Base-by-base conservation (phyloP, 306 rosid species). In the Astragalus membranaceus region DNA sequence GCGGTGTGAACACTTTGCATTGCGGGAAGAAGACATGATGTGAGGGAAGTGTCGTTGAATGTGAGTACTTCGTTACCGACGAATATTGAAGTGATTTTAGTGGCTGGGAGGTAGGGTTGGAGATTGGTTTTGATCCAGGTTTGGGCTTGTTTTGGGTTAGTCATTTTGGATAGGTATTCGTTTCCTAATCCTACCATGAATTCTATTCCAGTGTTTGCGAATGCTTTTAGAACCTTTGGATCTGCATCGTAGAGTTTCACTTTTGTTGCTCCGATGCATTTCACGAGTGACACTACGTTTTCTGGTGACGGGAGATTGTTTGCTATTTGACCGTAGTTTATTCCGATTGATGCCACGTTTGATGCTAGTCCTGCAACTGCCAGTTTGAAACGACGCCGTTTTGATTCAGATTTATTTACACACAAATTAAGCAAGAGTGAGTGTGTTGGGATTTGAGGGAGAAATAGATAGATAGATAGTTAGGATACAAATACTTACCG, bases 241-340 rank as follows among this genome's bases (percentile, higher is more conserved):
- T 92, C 91, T 12, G 97, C 91, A 78, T 95, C 97, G 85, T 95
- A 95, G 2, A 95, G 96, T 75, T 95, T 95, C 52, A 95, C 85
- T 39, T 86, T 95, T 0, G 99, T 76, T n/a, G 85, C 96, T 3
- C 99, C 99, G 53, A 91, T 78, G 47, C 91, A 83, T 43, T 88
- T 91, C 4, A 89, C 88, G 5, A 95, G 64, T 4, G 89, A 78
- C 39, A 86, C 83, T 2, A 83, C 99, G 5, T 80, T 75, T 5
- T 87, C 85, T 7, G 95, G 92, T 0, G 85, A n/a, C 0, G 97
- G 99, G 15, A 95, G 81, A 60, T 95, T 95, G 91, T 89, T 87
- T 0, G 89, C 97, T 10, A 95, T 91, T 79, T 91, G 99, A 10
- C 99, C 97, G 69, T 95, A 95, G 86, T 95, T 95, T 14, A 95